Conservation (phyloP, 805 yeast species). For the Saturnispora diversa region DNA sequence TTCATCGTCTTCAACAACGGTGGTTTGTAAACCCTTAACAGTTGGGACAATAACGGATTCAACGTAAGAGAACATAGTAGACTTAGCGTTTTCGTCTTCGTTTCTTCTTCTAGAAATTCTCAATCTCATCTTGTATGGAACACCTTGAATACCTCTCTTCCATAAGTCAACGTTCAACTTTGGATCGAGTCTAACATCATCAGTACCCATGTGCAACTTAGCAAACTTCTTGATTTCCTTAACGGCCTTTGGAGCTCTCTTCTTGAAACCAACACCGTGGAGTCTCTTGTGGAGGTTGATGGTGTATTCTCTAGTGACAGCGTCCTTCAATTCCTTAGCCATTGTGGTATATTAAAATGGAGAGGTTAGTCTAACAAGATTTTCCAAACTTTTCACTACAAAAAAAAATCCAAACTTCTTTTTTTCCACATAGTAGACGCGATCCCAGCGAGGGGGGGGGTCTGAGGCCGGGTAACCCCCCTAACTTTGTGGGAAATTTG, state of each 20-base stretch:
- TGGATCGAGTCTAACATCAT: constrained; percentile 98
- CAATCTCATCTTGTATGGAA: constrained; percentile 95
- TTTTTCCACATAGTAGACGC: constrained; percentile 1
- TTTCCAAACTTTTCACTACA: constrained; percentile 3
- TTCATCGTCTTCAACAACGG: constrained; percentile 73
- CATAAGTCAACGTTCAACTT: constrained; percentile 96
- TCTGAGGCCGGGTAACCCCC: constrained; percentile 6
- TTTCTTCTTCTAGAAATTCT: constrained; percentile 96
- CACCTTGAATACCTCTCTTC: constrained; percentile 99
- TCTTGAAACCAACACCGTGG: constrained; percentile 98
- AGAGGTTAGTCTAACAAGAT: constrained; percentile 1
- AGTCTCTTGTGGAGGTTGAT: constrained; percentile 99
- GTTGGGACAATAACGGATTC: constrained; percentile 94
- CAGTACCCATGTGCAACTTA: constrained; percentile 97
- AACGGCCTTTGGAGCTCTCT: constrained; percentile 99
- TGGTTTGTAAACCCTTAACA: constrained; percentile 96
- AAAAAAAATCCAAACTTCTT: background rate
- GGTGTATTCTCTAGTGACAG: constrained; percentile 99
- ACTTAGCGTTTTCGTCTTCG: constrained; percentile 99
- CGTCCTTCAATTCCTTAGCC: constrained; percentile 83
- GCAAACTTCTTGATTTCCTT: constrained; percentile 99
- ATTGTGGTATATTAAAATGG: constrained; percentile 17
- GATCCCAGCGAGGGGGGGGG: background rate
- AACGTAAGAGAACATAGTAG: constrained; percentile 94
- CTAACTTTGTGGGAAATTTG: background rate